Evolutionary conservation across 768 basidiomycete genomes (phyloP), one percentile per base, ranked within the genome.

Genomic region (Floccularia luteovirens): DNA sequence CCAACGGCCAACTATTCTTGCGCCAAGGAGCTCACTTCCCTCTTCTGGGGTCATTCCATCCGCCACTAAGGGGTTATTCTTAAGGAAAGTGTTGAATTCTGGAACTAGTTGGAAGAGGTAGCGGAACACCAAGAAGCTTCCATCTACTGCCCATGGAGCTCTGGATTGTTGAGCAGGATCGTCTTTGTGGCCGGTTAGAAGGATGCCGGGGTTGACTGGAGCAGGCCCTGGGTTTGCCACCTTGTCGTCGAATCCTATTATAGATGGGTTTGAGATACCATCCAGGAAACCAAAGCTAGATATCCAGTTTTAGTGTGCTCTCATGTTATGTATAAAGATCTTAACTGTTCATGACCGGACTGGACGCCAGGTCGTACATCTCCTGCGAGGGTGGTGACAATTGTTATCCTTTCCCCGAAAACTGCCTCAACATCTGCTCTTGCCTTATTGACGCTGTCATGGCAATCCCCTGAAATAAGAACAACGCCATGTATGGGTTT

Each of bases 1-100:
- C 74, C 73, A 76, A 14, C 75, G 59, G 10, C 75, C 75, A 17
- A 75, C 59, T 44, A 76, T 57, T 38, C 74, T 62, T 13, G 74
- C 74, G 28, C 73, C 74, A 13, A 70, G 58, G n/a, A 75, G 59
- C 14, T 68, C 72, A 30, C 64, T 64, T 13, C 73, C 70, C 42
- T 72, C 54, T 37, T 62, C 48, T 5, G 43, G 43, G 1, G 59
- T 59, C 34, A 74, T 48, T 1, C 62, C 63, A 13, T 57, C 56
- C 34, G 57, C 41, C 13, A 48, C 45, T 21, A 72, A 47, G 4
- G 72, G 64, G 48, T 74, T 61, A 35, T 58, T 49, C 13, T 51
- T 49, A 36, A 74, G 52, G 59, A 70, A 74, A 5, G 64, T 48
- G 52, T 72, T 51, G 53, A 74, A 76, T 43, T 76, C 72, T 2